Evolutionary conservation across 2,329 filamentous ascomycete genomes (phyloP).

Genomic region (Ophiostoma angusticollis): DNA sequence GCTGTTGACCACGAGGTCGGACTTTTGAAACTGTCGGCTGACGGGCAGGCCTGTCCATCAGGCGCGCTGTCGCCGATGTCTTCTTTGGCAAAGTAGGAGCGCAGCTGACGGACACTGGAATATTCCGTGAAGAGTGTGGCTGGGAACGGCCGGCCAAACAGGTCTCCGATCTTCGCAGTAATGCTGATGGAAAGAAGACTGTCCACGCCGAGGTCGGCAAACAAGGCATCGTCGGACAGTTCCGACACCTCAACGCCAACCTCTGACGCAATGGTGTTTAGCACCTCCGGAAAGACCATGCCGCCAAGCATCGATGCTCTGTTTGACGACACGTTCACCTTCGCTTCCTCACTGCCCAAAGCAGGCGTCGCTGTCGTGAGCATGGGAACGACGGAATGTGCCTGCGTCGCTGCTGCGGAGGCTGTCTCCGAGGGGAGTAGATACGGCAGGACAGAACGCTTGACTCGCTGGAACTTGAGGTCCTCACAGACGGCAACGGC

Average conservation of each 20-base stretch:
- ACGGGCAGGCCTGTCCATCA: not conserved
- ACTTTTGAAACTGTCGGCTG: no score
- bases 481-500: constrained; percentile 20
- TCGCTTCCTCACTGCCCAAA: constrained; percentile 13
- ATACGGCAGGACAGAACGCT: constrained; percentile 16
- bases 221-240: constrained; percentile 22
- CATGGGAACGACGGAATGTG: constrained; percentile 1
- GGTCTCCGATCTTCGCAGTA: not conserved
- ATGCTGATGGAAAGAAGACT: constrained; percentile 3
- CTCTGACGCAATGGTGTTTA: constrained; percentile 36
- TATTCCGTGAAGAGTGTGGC: not conserved
- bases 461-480: constrained; percentile 4
- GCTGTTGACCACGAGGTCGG: not conserved
- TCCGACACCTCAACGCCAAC: constrained; percentile 43
- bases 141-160: not conserved
- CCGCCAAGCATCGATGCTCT: not conserved
- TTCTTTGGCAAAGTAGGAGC: not conserved
- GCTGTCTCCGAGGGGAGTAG: not conserved
- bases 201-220: constrained; percentile 26
- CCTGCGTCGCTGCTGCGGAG: not conserved
- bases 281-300: not conserved
- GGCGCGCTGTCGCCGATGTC: not conserved
- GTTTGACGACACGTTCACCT: not conserved
- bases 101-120: not conserved
- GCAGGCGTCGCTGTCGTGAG: no score